Conservation (phyloP, 345 rosid species). For the Populus euphratica region DNA sequence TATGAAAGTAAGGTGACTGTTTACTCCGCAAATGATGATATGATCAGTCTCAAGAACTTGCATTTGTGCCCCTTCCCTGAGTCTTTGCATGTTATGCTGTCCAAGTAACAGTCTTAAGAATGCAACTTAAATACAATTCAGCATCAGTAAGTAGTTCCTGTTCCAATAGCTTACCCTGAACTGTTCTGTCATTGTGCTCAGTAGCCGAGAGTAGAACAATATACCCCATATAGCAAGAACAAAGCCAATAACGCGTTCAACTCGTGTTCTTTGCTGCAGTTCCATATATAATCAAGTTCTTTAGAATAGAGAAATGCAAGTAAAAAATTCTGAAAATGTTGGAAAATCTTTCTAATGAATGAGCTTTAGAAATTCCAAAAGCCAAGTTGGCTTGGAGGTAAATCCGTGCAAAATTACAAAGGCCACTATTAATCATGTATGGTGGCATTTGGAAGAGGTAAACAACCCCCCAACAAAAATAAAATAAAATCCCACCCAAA, state of each 20-base stretch:
- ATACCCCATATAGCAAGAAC: constrained; percentile 93
- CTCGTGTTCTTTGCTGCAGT: constrained; percentile 87
- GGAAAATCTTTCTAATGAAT: constrained; percentile 4
- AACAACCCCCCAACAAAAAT: too few species aligned
- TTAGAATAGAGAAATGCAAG: constrained; percentile 21
- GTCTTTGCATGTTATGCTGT: constrained; percentile 84
- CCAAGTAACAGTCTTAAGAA: constrained; percentile 24
- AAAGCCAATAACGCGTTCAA: constrained; percentile 80
- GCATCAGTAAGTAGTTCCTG: constrained; percentile 7
- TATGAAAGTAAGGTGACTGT: constrained; percentile 71
- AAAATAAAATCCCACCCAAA: neutral
- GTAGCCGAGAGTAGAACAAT: constrained; percentile 81
- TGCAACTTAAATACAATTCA: constrained; percentile 11
- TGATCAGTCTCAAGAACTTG: constrained; percentile 93
- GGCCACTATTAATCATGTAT: neutral
- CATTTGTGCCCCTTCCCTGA: constrained; percentile 95
- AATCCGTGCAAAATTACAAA: neutral
- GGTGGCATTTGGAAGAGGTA: neutral
- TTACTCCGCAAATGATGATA: constrained; percentile 84
- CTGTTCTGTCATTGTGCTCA: constrained; percentile 98
- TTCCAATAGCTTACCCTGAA: constrained; percentile 60
- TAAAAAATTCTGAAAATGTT: constrained; percentile 8
- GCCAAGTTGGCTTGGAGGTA: too few species aligned
- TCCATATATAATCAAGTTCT: constrained; percentile 26
- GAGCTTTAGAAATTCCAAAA: neutral